Evolutionary conservation across 2,329 filamentous ascomycete genomes (phyloP).

Genomic region (Ceratocystis cubensis): DNA sequence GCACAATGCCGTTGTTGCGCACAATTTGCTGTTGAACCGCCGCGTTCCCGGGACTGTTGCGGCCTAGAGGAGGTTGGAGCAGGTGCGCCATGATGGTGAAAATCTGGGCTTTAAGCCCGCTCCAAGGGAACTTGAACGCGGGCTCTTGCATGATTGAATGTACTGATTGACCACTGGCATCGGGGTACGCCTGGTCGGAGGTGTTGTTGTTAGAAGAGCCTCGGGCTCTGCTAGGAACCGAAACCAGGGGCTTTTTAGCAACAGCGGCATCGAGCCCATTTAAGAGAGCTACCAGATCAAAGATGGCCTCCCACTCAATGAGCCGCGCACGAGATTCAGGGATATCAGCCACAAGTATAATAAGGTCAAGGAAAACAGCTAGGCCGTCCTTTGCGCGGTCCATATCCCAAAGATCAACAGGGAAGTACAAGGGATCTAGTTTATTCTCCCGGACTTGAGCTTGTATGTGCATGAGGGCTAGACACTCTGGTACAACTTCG

Average conservation of each 20-base stretch:
- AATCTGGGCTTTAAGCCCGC: conserved; percentile 79
- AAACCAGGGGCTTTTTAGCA: conserved; percentile 60
- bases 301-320: conserved; percentile 82
- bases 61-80: conserved; percentile 63
- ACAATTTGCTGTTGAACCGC: conserved; percentile 82
- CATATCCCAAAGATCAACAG: conserved; percentile 94
- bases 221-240: conserved; percentile 22
- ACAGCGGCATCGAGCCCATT: conserved; percentile 81
- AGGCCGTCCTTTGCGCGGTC: conserved; percentile 91
- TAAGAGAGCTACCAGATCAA: conserved; percentile 76
- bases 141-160: conserved; percentile 44
- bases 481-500: conserved; percentile 85
- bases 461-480: conserved; percentile 87
- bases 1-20: conserved; percentile 71
- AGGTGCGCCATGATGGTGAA: conserved; percentile 81
- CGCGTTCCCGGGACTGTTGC: conserved; percentile 50
- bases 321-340: conserved; percentile 70
- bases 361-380: conserved; percentile 87
- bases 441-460: conserved; percentile 71
- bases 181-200: conserved; percentile 30
- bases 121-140: conserved; percentile 52
- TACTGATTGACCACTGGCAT: conserved; percentile 6
- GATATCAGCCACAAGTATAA: conserved; percentile 78
- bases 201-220: conserved; percentile 30
- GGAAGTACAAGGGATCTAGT: conserved; percentile 73